Evolutionary conservation across 257 asterid genomes (phyloP), one percentile per base, ranked within the genome.

Genomic region (Solanum megistacrolobum): DNA sequence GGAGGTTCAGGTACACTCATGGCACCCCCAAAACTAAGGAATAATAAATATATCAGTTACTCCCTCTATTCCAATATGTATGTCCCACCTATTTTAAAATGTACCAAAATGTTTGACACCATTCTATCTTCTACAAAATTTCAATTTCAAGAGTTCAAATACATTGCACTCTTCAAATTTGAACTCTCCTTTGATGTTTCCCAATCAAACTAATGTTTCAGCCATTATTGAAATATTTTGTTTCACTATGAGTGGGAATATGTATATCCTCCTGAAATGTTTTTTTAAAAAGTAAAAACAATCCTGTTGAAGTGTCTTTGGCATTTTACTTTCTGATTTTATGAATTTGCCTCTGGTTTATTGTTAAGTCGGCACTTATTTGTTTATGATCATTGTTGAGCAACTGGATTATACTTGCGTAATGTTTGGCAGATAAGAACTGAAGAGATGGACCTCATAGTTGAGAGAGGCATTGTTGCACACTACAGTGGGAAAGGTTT

Each of bases 381-480:
- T 81, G 41, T 52, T 46, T 79, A 9, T 79, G 84, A 31, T 81
- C 9, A 81, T 81, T 31, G 52, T 81, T 18, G 13, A 81, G 68
- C 85, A 46, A 48, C 85, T 46, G 9, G 85, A 29, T 46, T 46
- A 46, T 46, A 27, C 36, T 46, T 39, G 9, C 69, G 4, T 85
- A 46, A 12, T 74, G 79, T 58, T 88, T 91, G 90, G 88, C 94
- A 96, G 99, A 94, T 96, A 83, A 92, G 98, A 89, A 96, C 98
- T 7, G 98, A 96, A 91, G 98, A 94, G 91, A 96, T 96, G 99
- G 98, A 96, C 92, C 91, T 96, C 90, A 96, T 96, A 87, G 98
- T 96, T 43, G 94, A 95, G 90, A 94, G 99, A 91, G 99, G 99
- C 90, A 96, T 96, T 91, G 99, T 96, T 89, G 94, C 98, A 13